These are phyloP conservation scores for Hypomontagnella submonticulosa DNA, from an alignment of 495 filamentous ascomycete species.

Conservation along the genomic window DNA sequence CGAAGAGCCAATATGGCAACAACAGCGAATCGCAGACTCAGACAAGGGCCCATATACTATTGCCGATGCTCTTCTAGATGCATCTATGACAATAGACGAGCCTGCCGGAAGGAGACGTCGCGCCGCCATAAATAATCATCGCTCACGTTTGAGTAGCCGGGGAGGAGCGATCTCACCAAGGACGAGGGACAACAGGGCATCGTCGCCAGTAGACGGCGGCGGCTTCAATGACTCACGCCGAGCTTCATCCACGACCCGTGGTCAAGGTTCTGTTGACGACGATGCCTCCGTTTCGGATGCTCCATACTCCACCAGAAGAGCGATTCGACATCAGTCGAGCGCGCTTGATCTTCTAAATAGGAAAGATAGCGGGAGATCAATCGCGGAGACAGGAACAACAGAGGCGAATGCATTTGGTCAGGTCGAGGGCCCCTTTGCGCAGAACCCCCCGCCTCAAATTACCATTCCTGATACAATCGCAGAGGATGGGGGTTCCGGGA, in stretches of 20 bases:
- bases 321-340: conserved; percentile 72
- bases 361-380: conserved; percentile 80
- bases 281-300: conserved; percentile 53
- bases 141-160: conserved; percentile 55
- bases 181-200: conserved; percentile 46
- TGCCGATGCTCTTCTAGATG: conserved; percentile 89
- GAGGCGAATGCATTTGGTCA: conserved; percentile 85
- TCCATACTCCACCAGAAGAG: conserved; percentile 53
- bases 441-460: conserved; percentile 45
- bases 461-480: conserved; percentile 44
- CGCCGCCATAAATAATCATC: conserved; percentile 64
- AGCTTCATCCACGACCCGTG: conserved; percentile 45
- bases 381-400: conserved; percentile 84
- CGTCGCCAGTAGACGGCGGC: conserved; percentile 43
- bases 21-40: conserved; percentile 39
- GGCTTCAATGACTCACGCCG: conserved; percentile 47
- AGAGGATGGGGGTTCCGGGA: conserved; percentile 48
- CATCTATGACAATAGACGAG: conserved; percentile 87
- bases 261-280: conserved; percentile 45
- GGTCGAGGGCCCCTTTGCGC: conserved; percentile 75
- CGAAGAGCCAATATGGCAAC: conserved; percentile 52
- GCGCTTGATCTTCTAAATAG: conserved; percentile 85
- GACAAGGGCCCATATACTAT: conserved; percentile 76
- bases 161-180: conserved; percentile 54
- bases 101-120: conserved; percentile 67